phyloP scores from a whole-genome alignment of 2,329 filamentous ascomycete genomes.

The Fusarium brevicatenulatum region DNA sequence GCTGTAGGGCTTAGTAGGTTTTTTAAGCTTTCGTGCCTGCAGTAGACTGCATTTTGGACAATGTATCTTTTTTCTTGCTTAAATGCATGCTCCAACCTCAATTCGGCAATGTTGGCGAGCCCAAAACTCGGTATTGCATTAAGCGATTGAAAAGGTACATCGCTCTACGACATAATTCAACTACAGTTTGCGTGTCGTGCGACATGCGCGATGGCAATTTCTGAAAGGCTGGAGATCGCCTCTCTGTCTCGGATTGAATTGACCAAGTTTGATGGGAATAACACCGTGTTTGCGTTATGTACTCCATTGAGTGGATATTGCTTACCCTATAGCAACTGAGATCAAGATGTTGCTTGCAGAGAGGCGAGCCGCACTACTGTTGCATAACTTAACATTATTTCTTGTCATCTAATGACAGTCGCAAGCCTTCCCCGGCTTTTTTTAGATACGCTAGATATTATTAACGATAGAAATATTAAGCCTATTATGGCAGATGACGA shows the following conservation, averaged over 20 bases:
- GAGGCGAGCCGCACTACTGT: accelerated
- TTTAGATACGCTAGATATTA: too few relatives aligned
- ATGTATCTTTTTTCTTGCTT: neutral
- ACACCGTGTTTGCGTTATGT: neutral
- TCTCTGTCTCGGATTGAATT: accelerated
- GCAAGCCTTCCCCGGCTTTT: too few relatives aligned
- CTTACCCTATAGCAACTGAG: neutral
- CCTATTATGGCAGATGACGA: accelerated
- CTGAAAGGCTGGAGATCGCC: accelerated
- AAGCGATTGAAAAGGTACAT: too few relatives aligned
- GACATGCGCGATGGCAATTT: neutral
- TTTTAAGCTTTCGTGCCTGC: neutral
- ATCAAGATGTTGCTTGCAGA: neutral
- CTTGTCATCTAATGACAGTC: accelerated
- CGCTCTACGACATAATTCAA: neutral
- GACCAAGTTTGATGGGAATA: neutral
- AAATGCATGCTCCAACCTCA: neutral
- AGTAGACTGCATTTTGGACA: neutral
- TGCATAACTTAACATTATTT: accelerated
- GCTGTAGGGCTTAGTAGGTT: neutral
- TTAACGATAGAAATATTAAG: accelerated
- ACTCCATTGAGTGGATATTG: accelerated
- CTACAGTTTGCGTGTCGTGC: accelerated
- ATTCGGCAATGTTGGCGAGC: accelerated
- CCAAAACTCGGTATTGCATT: accelerated